Percentiles rank a stretch among this genome's conserved stretches.
These are phyloP conservation scores for Acanthamoeba triangularis DNA, from an alignment of 208 protist genomes.

Conservation along the genomic window DNA sequence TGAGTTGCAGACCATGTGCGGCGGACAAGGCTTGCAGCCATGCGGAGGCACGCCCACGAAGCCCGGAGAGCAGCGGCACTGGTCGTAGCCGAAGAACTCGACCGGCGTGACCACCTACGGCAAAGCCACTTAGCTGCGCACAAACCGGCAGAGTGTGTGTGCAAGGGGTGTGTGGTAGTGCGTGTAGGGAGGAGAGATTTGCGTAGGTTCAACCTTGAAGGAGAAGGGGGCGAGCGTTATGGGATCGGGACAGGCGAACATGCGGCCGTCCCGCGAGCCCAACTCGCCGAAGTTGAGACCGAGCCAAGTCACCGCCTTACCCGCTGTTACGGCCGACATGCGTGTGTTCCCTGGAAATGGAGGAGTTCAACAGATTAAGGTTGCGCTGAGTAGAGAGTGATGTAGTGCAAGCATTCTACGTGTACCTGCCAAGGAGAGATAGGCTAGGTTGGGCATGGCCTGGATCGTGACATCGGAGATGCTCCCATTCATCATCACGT, in stretches of 20 bases:
- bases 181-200: background rate
- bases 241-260: background rate
- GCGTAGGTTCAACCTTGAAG: background rate
- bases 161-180: background rate
- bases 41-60: background rate
- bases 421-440: background rate
- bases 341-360: background rate
- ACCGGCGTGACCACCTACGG: background rate
- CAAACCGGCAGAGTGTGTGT: background rate
- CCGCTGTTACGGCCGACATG: background rate
- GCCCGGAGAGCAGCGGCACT: background rate
- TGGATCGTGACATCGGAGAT: background rate
- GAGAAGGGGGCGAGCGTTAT: background rate
- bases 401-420: background rate
- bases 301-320: background rate
- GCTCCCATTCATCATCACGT: background rate
- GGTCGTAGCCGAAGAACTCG: slow-evolving; percentile 3
- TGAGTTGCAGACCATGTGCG: background rate
- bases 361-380: too few relatives aligned
- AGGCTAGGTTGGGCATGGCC: background rate
- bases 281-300: background rate
- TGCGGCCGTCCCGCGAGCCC: background rate
- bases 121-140: background rate
- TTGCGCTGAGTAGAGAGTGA: background rate
- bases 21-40: background rate